These are phyloP conservation scores for Penicillium subrubescens DNA, from an alignment of 495 filamentous ascomycete species.

Conservation along the genomic window DNA sequence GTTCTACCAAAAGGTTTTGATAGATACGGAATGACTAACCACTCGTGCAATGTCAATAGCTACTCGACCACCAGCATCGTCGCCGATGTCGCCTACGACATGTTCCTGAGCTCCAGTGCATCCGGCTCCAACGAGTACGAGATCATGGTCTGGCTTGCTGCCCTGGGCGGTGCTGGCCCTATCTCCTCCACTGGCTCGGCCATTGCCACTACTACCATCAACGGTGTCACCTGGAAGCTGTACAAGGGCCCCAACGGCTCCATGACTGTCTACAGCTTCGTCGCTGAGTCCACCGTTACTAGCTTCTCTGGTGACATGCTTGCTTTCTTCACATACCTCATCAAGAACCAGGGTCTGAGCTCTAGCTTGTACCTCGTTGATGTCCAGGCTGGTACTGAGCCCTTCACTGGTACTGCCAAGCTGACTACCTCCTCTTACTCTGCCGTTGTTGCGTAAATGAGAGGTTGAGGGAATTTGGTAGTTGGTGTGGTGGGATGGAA, in stretches of 20 bases:
- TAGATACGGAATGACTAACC: not conserved
- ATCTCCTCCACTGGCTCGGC: slow-evolving; percentile 60
- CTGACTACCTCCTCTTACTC: slow-evolving; percentile 44
- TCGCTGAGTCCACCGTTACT: slow-evolving; percentile 48
- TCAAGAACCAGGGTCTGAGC: slow-evolving; percentile 48
- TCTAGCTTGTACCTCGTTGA: slow-evolving; percentile 56
- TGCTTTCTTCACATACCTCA: slow-evolving; percentile 60
- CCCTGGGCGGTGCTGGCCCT: slow-evolving; percentile 62
- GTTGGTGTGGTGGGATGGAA: not conserved
- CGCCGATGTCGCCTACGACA: slow-evolving; percentile 68
- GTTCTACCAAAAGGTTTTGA: not conserved
- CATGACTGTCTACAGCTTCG: slow-evolving; percentile 64
- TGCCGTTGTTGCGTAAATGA: slow-evolving; percentile 40
- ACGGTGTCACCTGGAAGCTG: slow-evolving; percentile 53
- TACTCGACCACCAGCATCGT: slow-evolving; percentile 57
- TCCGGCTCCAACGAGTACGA: slow-evolving; percentile 57
- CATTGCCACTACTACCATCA: slow-evolving; percentile 56
- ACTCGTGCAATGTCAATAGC: slow-evolving; percentile 29
- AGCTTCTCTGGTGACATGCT: slow-evolving; percentile 58
- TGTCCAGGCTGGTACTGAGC: slow-evolving; percentile 60
- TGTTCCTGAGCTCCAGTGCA: slow-evolving; percentile 57
- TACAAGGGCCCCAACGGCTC: slow-evolving; percentile 57
- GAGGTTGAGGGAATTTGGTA: not conserved
- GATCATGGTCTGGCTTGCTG: slow-evolving; percentile 72
- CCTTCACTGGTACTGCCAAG: slow-evolving; percentile 49